phyloP scores from a whole-genome alignment of 1,284 basidiomycete species.

The Agaricales sp. region DNA sequence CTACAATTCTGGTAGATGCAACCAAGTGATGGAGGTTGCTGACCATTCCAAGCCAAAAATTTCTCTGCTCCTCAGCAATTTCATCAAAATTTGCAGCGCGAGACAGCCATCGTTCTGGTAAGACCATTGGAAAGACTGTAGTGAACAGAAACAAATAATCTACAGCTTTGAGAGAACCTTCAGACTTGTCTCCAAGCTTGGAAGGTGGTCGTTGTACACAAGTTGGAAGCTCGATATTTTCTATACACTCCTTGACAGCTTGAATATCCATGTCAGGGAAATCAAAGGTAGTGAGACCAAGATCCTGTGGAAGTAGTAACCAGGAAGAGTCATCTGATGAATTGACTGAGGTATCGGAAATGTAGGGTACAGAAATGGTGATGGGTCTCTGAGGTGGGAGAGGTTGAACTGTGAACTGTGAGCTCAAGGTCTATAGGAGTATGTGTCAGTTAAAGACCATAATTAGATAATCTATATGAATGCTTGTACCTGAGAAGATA shows the following conservation, averaged over 20 bases:
- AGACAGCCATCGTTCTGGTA: constrained; percentile 11
- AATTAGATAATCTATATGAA: not conserved
- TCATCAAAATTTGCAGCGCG: not conserved
- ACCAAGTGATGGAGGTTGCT: constrained; percentile 20
- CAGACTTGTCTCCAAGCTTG: constrained; percentile 22
- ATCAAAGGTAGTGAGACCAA: no score
- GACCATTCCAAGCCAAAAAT: constrained; percentile 13
- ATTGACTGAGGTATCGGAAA: no score
- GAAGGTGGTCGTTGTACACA: constrained; percentile 19
- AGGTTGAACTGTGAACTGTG: not conserved
- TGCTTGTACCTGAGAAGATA: not conserved
- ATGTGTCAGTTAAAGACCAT: not conserved
- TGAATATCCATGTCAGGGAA: no score
- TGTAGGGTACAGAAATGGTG: no score
- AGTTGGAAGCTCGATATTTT: no score
- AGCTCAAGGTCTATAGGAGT: not conserved
- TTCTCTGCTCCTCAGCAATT: constrained; percentile 12
- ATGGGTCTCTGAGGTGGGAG: constrained; percentile 5
- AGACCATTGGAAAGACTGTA: constrained; percentile 21
- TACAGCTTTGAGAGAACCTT: constrained; percentile 26
- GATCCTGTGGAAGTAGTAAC: no score
- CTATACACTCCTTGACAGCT: no score
- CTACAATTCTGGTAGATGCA: constrained; percentile 18
- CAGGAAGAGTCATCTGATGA: no score
- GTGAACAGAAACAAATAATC: constrained; percentile 20